Evolutionary conservation across 352 stramenopile species (phyloP), one percentile per base, ranked within the genome.

Genomic region (Phytophthora rubi): DNA sequence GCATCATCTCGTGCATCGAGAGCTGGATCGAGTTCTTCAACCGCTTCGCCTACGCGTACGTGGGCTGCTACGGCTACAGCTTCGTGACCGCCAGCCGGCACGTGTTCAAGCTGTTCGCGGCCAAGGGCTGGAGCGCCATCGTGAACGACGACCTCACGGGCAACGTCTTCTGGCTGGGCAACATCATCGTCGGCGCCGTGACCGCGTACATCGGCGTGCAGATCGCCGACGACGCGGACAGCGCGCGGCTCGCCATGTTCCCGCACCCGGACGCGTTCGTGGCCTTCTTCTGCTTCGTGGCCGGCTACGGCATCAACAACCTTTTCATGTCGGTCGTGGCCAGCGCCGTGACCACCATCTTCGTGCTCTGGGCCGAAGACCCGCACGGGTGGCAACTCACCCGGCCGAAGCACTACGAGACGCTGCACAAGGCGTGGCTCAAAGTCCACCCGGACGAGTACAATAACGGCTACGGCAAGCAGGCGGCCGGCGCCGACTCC

Each of bases 11-110:
- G 54, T 94, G 83, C 67, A 82, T 98, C 53, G 82, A 97, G 78
- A 82, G 79, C 52, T 87, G 82, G 71, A 83, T 97, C 59, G 87
- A 97, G 77, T 96, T 91, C 63, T 97, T 97, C 74, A 98, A 98
- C 79, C 83, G 86, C 48, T 97, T 91, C 52, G 96, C 91, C 10
- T 97, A 87, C 77, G 72, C 85, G 57, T 97, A 96, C 77, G 86
- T 97, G 12, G 91, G 89, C 7, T 86, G 85, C 68, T 96, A 97
- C 62, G 89, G 86, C 53, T 96, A 95, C 71, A 88, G 76, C 55
- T 97, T 97, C 69, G 70, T 95, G 33, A 89, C 81, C 1, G 83
- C 87, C 16, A 92, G 91, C 59, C 77, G 75, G 13, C 78, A 88
- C 68, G 88, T 96, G 12, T 93, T 90, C 67, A 78, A 95, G 59